A percentile compares a stretch with the other conserved stretches of the same genome.
phyloP scores from a whole-genome alignment of 768 basidiomycete species.

The Mycena galericulata region DNA sequence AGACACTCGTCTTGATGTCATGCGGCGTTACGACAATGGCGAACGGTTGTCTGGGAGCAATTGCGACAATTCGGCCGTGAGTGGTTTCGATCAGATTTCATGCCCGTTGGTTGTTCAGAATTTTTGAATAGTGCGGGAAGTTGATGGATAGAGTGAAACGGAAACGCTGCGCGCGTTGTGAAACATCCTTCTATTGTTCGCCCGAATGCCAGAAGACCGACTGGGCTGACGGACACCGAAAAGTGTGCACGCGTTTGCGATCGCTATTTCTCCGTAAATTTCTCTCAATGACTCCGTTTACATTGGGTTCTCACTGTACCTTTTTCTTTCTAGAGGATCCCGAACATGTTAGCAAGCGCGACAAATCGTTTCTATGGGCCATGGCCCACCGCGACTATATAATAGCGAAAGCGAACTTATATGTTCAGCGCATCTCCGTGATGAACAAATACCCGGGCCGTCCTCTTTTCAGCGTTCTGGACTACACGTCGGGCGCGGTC shows the following conservation, averaged over 20 bases:
- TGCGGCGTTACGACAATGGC: conserved; percentile 3
- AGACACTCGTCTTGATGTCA: neutral
- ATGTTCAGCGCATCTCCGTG: neutral
- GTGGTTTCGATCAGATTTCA: neutral
- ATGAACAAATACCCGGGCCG: neutral
- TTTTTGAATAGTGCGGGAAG: neutral
- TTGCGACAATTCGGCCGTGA: neutral
- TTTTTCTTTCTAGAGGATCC: neutral
- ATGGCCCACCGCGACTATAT: neutral
- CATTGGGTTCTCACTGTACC: neutral
- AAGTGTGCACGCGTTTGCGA: neutral
- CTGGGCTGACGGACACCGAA: neutral
- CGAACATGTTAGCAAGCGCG: neutral
- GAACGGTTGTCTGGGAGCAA: conserved; percentile 2
- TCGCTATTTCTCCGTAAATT: neutral
- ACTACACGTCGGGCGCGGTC: neutral
- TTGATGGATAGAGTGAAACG: neutral
- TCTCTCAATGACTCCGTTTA: neutral
- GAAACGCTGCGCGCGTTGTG: neutral
- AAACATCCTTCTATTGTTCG: conserved; percentile 1
- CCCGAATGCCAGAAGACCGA: neutral
- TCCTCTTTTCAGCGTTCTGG: neutral
- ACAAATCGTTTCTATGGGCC: conserved; percentile 5
- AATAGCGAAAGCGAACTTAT: neutral
- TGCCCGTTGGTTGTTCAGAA: neutral